Percentiles rank a stretch among this genome's conserved stretches.
Conservation (phyloP, 768 basidiomycete species). For the Scleroderma citrinum region DNA sequence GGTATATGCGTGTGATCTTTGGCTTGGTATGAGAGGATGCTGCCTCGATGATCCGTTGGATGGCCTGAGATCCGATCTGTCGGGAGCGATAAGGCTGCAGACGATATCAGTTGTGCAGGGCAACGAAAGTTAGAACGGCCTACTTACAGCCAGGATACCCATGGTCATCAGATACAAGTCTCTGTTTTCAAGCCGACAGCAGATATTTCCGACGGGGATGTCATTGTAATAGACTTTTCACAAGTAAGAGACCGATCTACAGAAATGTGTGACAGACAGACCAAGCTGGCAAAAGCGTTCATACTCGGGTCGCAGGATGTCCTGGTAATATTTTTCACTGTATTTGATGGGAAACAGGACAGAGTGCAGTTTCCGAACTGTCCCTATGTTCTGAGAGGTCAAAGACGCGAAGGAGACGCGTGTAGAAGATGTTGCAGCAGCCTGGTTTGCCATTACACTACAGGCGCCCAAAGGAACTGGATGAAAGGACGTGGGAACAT, state of each 20-base stretch:
- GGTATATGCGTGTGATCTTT: conserved; percentile 64
- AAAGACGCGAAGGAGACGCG: conserved; percentile 69
- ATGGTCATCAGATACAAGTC: conserved; percentile 81
- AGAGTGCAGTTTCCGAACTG: conserved; percentile 53
- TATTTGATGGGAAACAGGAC: conserved; percentile 89
- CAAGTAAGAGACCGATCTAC: conserved; percentile 16
- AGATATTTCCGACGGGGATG: conserved; percentile 83
- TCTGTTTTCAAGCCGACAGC: conserved; percentile 74
- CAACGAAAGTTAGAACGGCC: conserved; percentile 8
- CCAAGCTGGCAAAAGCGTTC: conserved; percentile 88
- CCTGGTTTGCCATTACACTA: conserved; percentile 17
- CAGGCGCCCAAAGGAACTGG: too few species aligned
- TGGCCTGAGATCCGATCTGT: conserved; percentile 64
- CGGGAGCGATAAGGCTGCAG: conserved; percentile 79
- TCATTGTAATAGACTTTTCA: conserved; percentile 86
- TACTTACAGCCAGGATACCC: conserved; percentile 79
- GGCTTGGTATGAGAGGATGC: conserved; percentile 54
- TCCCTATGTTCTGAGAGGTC: conserved; percentile 79
- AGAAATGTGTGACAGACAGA: conserved; percentile 35
- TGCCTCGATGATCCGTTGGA: conserved; percentile 61
- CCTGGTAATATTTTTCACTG: conserved; percentile 81
- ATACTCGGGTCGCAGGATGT: conserved; percentile 67
- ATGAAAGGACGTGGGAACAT: too few species aligned
- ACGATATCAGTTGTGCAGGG: conserved; percentile 9
- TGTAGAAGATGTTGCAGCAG: conserved; percentile 13